These are phyloP conservation scores for Iris macrosiphon DNA, from an alignment of 106 monocot species.

Conservation along the genomic window DNA sequence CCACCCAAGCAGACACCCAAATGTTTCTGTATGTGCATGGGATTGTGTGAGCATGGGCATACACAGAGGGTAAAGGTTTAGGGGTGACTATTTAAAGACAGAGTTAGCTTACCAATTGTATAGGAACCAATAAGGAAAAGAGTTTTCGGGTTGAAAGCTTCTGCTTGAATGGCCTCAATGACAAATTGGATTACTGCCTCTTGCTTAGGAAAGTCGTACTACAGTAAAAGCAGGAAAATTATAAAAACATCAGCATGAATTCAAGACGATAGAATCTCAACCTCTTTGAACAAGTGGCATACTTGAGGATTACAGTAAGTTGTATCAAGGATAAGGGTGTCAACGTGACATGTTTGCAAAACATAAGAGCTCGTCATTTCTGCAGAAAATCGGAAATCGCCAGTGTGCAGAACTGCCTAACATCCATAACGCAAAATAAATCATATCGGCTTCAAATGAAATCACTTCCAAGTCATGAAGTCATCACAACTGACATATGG, in stretches of 20 bases:
- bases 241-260: slow-evolving; percentile 1
- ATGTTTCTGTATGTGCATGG: no score
- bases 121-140: slow-evolving; percentile 95
- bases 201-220: slow-evolving; percentile 99
- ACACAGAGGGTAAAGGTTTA: no score
- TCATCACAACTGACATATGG: neutral
- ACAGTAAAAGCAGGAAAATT: slow-evolving; percentile 10
- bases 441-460: neutral
- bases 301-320: slow-evolving; percentile 95
- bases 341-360: slow-evolving; percentile 49
- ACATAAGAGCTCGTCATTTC: slow-evolving; percentile 60
- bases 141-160: slow-evolving; percentile 93
- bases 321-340: slow-evolving; percentile 91
- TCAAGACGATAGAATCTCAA: neutral
- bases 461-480: neutral
- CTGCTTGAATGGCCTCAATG: slow-evolving; percentile 97
- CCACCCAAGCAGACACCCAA: no score
- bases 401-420: slow-evolving; percentile 90
- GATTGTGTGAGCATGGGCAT: no score
- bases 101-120: slow-evolving; percentile 84
- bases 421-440: slow-evolving; percentile 7
- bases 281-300: slow-evolving; percentile 9
- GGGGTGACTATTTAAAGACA: no score
- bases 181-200: slow-evolving; percentile 90
- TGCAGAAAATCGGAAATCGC: slow-evolving; percentile 87